Percentiles rank a stretch among this genome's conserved stretches.
Conservation (phyloP, 1,139 yeast species). For the Pichia sp. region DNA sequence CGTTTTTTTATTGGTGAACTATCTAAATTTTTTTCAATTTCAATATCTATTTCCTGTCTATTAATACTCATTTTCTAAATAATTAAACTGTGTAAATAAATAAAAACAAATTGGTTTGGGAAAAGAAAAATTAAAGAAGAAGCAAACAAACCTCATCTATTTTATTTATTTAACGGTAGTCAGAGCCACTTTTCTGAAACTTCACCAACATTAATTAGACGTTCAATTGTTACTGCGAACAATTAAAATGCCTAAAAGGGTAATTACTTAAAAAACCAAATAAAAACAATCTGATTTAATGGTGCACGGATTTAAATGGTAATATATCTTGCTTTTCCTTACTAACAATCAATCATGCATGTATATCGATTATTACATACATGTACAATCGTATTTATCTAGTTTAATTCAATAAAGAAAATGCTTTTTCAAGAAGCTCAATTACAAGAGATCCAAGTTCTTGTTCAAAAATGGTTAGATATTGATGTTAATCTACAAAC, state of each 20-base stretch:
- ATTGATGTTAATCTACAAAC: constrained; percentile 44
- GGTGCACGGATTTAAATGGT: neutral
- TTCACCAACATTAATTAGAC: no score
- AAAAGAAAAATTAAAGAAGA: no score
- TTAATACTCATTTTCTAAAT: neutral
- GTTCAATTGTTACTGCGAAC: neutral
- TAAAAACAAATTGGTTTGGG: no score
- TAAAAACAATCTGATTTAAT: no score
- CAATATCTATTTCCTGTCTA: no score
- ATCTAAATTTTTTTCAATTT: neutral
- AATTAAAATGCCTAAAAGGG: neutral
- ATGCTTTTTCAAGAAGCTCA: neutral
- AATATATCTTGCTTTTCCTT: no score
- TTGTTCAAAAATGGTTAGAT: constrained; percentile 23
- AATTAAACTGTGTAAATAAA: no score
- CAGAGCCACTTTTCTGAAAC: neutral
- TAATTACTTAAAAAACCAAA: neutral
- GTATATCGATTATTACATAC: no score
- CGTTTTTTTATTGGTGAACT: constrained; percentile 21
- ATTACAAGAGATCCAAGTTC: neutral
- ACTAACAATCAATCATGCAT: no score
- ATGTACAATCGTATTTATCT: no score
- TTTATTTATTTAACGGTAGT: no score
- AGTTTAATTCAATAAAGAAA: neutral
- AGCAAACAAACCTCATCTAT: no score